These are phyloP conservation scores for Saturnispora ahearnii DNA, from an alignment of 805 yeast genomes.

Conservation along the genomic window DNA sequence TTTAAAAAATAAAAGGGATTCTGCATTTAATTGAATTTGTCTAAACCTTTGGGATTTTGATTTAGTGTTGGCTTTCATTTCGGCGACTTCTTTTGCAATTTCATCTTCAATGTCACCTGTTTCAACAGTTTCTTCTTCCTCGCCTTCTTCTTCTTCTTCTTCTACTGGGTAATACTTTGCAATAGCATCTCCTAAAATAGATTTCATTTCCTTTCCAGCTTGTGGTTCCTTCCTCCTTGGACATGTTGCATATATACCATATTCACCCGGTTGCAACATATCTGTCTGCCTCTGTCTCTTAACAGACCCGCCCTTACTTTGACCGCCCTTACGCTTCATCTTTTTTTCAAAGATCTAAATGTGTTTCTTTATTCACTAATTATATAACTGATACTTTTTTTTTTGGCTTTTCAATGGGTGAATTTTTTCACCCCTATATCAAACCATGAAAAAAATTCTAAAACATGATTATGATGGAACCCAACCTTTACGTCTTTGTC, in stretches of 20 bases:
- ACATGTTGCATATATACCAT: slow-evolving; percentile 88
- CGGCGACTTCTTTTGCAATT: slow-evolving; percentile 61
- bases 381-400: slow-evolving; percentile 18
- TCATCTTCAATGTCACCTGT: slow-evolving; percentile 67
- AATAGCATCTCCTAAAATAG: slow-evolving; percentile 46
- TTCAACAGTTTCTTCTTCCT: slow-evolving; percentile 18
- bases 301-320: slow-evolving; percentile 11
- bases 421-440: neutral
- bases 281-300: slow-evolving; percentile 37
- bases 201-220: slow-evolving; percentile 65
- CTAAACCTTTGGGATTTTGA: slow-evolving; percentile 5
- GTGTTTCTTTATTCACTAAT: neutral
- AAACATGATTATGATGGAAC: neutral
- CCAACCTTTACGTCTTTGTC: slow-evolving; percentile 77
- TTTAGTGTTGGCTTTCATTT: slow-evolving; percentile 34
- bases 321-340: slow-evolving; percentile 13
- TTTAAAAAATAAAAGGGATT: slow-evolving; percentile 79
- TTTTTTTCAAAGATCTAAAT: too few relatives aligned
- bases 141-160: slow-evolving; percentile 14
- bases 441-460: too few relatives aligned
- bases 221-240: slow-evolving; percentile 68
- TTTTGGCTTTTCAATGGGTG: neutral
- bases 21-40: slow-evolving; percentile 62
- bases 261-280: slow-evolving; percentile 71
- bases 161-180: slow-evolving; percentile 35